These are phyloP conservation scores for Ophiocordyceps camponoti-rufipedis DNA, from an alignment of 2,329 filamentous ascomycete species.

Conservation along the genomic window DNA sequence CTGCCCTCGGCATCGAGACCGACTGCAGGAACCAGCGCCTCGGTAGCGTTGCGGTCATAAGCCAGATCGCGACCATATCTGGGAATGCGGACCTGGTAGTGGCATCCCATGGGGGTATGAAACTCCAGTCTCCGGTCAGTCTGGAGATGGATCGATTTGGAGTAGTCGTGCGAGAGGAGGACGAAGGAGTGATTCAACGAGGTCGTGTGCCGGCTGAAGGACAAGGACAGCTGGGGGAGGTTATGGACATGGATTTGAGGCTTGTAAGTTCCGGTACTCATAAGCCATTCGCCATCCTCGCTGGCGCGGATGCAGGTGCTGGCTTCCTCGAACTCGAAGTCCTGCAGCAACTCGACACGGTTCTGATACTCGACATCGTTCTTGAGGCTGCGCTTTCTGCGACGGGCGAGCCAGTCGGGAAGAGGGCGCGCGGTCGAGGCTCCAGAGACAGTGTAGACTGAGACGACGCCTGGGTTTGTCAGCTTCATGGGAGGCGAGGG, in stretches of 20 bases:
- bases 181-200: conserved; percentile 83
- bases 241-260: conserved; percentile 78
- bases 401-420: conserved; percentile 86
- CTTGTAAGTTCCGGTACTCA: conserved; percentile 71
- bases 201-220: conserved; percentile 80
- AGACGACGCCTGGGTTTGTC: conserved; percentile 63
- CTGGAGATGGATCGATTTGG: conserved; percentile 87
- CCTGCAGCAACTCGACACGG: conserved; percentile 84
- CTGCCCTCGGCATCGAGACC: conserved; percentile 71
- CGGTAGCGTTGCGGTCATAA: conserved; percentile 67
- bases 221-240: conserved; percentile 82
- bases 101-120: conserved; percentile 73
- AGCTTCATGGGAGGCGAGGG: conserved; percentile 45
- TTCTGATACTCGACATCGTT: conserved; percentile 85
- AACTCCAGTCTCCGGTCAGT: conserved; percentile 84
- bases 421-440: conserved; percentile 73
- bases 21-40: conserved; percentile 73
- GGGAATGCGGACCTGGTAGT: conserved; percentile 78
- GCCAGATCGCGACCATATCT: conserved; percentile 80
- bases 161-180: conserved; percentile 77
- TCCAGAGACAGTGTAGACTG: conserved; percentile 89
- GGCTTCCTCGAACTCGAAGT: conserved; percentile 95
- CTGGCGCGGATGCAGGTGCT: conserved; percentile 78
- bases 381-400: conserved; percentile 80
- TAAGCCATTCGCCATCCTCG: conserved; percentile 92